Evolutionary conservation across 1,284 basidiomycete genomes (phyloP), one percentile per base, ranked within the genome.

Genomic region (Ganoderma leucocontextum): DNA sequence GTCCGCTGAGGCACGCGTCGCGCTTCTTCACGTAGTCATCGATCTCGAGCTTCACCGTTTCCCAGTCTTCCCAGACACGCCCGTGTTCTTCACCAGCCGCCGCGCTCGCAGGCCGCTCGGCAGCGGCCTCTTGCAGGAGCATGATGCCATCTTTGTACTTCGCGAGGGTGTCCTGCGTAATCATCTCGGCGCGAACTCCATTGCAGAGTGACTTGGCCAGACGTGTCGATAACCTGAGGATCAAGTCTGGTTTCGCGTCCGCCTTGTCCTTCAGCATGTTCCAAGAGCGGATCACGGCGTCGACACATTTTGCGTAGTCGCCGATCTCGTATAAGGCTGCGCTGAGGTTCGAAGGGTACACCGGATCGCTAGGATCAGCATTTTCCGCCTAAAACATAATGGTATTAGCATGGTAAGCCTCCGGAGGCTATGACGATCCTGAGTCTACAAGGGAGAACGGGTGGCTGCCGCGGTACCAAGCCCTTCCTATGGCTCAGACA

Each of bases 291-390:
- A 76, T 42, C 22, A 81, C 73, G 10, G 78, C 78, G 10, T 76
- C 67, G 4, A 75, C 53, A 49, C 70, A 75, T 13, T 64, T 71
- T 0, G 58, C 19, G 59, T 81, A 81, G 60, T 79, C 75, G 10
- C 78, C 79, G 19, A 73, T 47, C 60, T 81, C 80, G 69, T 77
- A 80, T 2, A 80, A 61, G 1, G 80, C 78, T 0, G 80, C 79
- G 52, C 80, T 81, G 29, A 80, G 70, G 62, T 81, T 81, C 1
- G 80, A 78, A 0, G 79, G 76, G 64, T 80, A 80, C 0, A 74
- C 71, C 6, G 71, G 60, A 60, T 76, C 67, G 12, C 15, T 61
- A 2, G 65, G 62, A 17, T 70, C 69, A 4, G 63, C 52, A 15
- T 61, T 38, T 42, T 75, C 72, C 35, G 76, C 72, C 71, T 71